Evolutionary conservation across 805 yeast genomes (phyloP).

Genomic region (Maudiozyma serrabonitensis): DNA sequence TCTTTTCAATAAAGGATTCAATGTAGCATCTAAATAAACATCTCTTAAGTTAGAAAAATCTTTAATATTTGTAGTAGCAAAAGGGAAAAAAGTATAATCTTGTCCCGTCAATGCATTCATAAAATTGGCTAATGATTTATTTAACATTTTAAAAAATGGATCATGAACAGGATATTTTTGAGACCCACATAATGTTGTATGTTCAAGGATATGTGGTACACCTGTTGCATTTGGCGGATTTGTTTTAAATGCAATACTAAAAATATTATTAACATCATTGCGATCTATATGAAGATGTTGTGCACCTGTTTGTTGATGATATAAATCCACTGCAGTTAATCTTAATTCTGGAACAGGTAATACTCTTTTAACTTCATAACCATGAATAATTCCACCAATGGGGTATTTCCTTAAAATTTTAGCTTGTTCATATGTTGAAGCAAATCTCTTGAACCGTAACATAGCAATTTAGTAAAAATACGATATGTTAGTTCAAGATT

Average conservation of each 20-base stretch:
- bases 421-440: constrained; percentile 24
- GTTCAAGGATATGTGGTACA: constrained; percentile 92
- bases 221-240: constrained; percentile 94
- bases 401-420: constrained; percentile 45
- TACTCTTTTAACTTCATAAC: constrained; percentile 56
- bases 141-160: constrained; percentile 95
- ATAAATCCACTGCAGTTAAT: constrained; percentile 63
- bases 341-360: constrained; percentile 73
- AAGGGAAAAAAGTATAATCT: constrained; percentile 92
- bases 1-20: constrained; percentile 65
- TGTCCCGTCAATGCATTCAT: constrained; percentile 99
- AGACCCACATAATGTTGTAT: constrained; percentile 93
- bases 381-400: constrained; percentile 51
- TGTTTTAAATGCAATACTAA: constrained; percentile 82
- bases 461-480: constrained; percentile 4
- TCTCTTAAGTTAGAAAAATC: constrained; percentile 79
- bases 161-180: constrained; percentile 86
- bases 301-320: constrained; percentile 62
- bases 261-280: constrained; percentile 76
- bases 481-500: too few relatives aligned
- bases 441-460: constrained; percentile 20
- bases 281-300: constrained; percentile 80
- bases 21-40: constrained; percentile 80
- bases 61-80: constrained; percentile 79
- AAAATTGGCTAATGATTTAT: constrained; percentile 85